Base-by-base conservation (phyloP, 768 basidiomycete genomes). In the Lactarius vividus region DNA sequence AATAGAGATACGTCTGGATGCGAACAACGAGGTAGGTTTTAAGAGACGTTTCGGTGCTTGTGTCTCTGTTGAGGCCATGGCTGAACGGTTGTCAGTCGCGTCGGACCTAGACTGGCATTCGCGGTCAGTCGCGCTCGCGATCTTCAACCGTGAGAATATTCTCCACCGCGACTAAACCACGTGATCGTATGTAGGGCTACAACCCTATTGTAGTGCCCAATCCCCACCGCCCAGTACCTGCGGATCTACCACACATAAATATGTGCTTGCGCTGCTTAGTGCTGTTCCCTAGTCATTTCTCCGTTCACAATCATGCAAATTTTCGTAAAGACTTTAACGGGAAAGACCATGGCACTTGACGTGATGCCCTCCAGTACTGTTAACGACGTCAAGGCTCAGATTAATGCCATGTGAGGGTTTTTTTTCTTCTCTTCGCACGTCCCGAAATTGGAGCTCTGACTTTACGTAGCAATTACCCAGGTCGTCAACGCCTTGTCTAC, bases 131-230 rank as follows among this genome's bases (percentile, higher is more conserved):
- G 49, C 49, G 49, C 23, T 49, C 23, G 46, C 46, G 11, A 49
- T 49, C 46, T 52, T 52, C 49, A 52, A 52, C 49, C 49, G 49
- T 52, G 49, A 0, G 49, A 49, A 49, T 46, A 46, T 46, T 46
- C 44, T 79, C 80, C 80, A 82, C 13, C 49, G 49, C 49, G 49
- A 52, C 49, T 26, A 7, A 13, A 26, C 44, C 49, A 52, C 49
- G 49, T 52, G 49, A 52, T 28, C 49, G 49, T n/a, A n/a, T n/a
- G n/a, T n/a, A n/a, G n/a, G n/a, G n/a, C n/a, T n/a, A n/a, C n/a
- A n/a, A n/a, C n/a, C 31, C 6, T 31, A 31, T 6, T 31, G 31
- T 35, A 35, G 10, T 11, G 35, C 35, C 33, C 33, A 35, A 35
- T 35, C 10, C 35, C 11, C 35, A 35, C 10, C 6, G 31, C 42